These are phyloP conservation scores for Macrolepiota fuliginosa DNA, from an alignment of 768 basidiomycete genomes.

Conservation along the genomic window DNA sequence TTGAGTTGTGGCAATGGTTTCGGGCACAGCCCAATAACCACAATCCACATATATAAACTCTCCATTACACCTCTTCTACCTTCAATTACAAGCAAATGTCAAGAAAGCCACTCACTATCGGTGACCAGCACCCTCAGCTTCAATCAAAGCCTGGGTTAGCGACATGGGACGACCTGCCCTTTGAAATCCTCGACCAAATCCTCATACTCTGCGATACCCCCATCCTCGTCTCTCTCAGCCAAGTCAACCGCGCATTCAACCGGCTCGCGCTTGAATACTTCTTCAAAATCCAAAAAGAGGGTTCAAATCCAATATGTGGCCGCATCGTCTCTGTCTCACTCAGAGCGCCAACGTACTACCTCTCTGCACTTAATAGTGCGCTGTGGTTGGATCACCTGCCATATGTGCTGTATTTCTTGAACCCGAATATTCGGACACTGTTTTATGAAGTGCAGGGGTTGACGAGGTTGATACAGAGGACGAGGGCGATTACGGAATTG, in stretches of 20 bases:
- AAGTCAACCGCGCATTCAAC: neutral
- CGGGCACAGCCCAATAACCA: no score
- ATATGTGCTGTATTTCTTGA: neutral
- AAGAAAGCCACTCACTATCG: no score
- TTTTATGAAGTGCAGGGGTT: neutral
- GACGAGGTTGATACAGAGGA: neutral
- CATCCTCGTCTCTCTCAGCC: neutral
- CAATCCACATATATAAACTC: no score
- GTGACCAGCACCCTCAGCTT: no score
- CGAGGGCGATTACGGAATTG: neutral
- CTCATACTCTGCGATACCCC: neutral
- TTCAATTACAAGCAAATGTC: no score
- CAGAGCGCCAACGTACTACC: neutral
- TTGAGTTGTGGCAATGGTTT: no score
- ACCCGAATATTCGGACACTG: neutral
- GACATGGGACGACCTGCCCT: neutral
- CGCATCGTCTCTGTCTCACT: neutral
- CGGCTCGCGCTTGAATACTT: neutral
- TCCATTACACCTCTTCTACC: no score
- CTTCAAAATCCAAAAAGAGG: neutral
- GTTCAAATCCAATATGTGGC: neutral
- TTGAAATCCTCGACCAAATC: slow-evolving; percentile 4
- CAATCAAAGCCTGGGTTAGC: no score
- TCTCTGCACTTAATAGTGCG: neutral
- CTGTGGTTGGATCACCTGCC: neutral